Conservation (phyloP, 2,329 filamentous ascomycete species). For the Pezicula radicicola region DNA sequence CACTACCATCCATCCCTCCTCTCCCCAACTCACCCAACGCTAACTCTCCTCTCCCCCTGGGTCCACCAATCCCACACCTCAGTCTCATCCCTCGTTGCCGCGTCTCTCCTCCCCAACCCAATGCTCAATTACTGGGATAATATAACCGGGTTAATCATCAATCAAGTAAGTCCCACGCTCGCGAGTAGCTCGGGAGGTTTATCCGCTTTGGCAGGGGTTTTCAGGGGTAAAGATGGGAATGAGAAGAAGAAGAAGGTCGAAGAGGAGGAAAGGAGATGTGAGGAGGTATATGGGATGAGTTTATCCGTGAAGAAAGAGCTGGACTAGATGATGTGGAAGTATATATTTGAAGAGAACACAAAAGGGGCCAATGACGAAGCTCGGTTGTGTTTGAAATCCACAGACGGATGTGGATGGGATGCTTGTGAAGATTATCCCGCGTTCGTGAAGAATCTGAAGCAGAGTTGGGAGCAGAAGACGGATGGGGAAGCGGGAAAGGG, state of each 20-base stretch:
- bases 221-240: slow-evolving; percentile 1
- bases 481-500: slow-evolving; percentile 4
- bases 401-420: slow-evolving; percentile 8
- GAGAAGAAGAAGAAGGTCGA: slow-evolving; percentile 1
- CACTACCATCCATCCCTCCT: slow-evolving; percentile 30
- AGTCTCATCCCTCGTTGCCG: slow-evolving; percentile 8
- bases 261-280: slow-evolving; percentile 9
- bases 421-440: slow-evolving; percentile 17
- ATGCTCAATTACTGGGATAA: slow-evolving; percentile 29
- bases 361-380: slow-evolving; percentile 26
- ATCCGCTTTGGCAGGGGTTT: slow-evolving; percentile 4
- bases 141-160: slow-evolving; percentile 29
- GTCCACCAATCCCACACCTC: slow-evolving; percentile 31
- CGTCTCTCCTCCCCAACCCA: slow-evolving; percentile 16
- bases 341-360: slow-evolving; percentile 20
- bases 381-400: slow-evolving; percentile 22
- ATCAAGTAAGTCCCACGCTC: slow-evolving; percentile 25
- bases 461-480: slow-evolving; percentile 13
- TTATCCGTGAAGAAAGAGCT: slow-evolving; percentile 11
- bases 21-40: slow-evolving; percentile 19
- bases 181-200: slow-evolving; percentile 10
- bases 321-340: slow-evolving; percentile 11
- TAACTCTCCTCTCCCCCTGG: slow-evolving; percentile 33
- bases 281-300: slow-evolving; percentile 15
- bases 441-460: slow-evolving; percentile 11